Evolutionary conservation across 495 filamentous ascomycete genomes (phyloP), one percentile per base, ranked within the genome.

Genomic region (Hapsidospora chrysogenum): DNA sequence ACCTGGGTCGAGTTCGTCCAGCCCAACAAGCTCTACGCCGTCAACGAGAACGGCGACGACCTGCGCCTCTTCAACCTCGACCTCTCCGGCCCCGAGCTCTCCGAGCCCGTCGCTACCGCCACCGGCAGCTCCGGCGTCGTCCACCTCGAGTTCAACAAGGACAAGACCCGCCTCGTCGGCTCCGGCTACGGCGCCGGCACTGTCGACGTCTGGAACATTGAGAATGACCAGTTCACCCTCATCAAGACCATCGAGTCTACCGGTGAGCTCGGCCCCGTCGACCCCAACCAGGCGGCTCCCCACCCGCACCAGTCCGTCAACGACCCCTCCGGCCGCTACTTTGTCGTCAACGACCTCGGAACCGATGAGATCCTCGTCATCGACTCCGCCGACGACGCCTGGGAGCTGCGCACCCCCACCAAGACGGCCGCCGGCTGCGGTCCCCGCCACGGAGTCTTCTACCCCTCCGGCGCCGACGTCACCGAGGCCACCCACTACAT

Each of bases 361-460:
- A 49, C 41, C 17, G 51, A 57, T 36, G 37, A 42, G 7, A 34
- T 57, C 9, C 42, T 51, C 3, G 41, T 57, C n/a, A 35, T 54
- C 14, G 51, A 53, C 37, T 25, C 36, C 32, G 32, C 42, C 37
- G 33, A 42, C 35, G 47, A 48, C 31, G 17, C 25, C 18, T 52
- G 43, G 23, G 41, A 45, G 22, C 18, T 57, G 35, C 33, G 20
- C 30, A 31, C 36, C 4, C 23, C 36, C n/a, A 38, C 50, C 16
- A 1, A 2, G 2, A 25, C 38, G n/a, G 35, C 38, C 13, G 22
- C 42, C n/a, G 47, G 46, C 17, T 42, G 40, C 13, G 53, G 53
- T 1, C 53, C 53, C 6, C 49, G 53, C 27, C 53, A 57, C 41
- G 51, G 47, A 22, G 47, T 44, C 38, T 57, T 57, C 45, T 41